Base-by-base conservation (phyloP, 495 filamentous ascomycete genomes). In the Durotheca rogersii region DNA sequence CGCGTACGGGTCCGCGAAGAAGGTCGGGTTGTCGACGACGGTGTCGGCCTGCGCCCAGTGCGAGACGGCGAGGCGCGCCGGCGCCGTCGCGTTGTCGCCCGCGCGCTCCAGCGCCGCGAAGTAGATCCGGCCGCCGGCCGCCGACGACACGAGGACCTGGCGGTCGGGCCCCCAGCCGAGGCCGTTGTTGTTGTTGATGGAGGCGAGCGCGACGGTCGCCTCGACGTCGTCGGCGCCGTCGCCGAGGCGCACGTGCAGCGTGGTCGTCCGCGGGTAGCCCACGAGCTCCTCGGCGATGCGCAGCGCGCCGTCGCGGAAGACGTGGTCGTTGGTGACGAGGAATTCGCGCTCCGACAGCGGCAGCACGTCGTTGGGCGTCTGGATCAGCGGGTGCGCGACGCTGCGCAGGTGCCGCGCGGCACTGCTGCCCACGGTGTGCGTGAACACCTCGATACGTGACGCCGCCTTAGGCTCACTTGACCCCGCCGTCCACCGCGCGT, bases 321-420 rank as follows among this genome's bases (percentile, higher is more conserved):
- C 70, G 52, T 85, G 81, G 57, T 84, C 81, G 52, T 85, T 85
- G 4, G 80, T 84, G 3, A 82, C 73, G 55, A 78, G 80, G 60
- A 84, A 70, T 0, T 75, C 74, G 34, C 48, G 56, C 9, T 75
- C 71, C 21, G 66, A 74, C 9, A 61, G 53, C 19, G 78, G 78
- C 37, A 76, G 68, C 37, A 85, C 50, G 44, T 84, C 82, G 58
- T 85, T 85, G 1, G 82, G 81, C 0, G 81, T 83, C n/a, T 64
- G 54, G 50, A 84, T 73, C 17, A 75, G 31, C 1, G 71, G 71
- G 34, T 74, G 65, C 55, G 62, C 77, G 47, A 72, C 70, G 56
- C 56, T 79, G 49, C 68, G 78, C 62, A 65, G 45, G 58, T 74
- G 67, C 23, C 49, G 51, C 29, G 65, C 53, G 0, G 56, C 52